Percentiles rank a stretch among this genome's conserved stretches.
Evolutionary conservation across 2,329 filamentous ascomycete species (phyloP).

Genomic region (Thielaviopsis ethacetica): DNA sequence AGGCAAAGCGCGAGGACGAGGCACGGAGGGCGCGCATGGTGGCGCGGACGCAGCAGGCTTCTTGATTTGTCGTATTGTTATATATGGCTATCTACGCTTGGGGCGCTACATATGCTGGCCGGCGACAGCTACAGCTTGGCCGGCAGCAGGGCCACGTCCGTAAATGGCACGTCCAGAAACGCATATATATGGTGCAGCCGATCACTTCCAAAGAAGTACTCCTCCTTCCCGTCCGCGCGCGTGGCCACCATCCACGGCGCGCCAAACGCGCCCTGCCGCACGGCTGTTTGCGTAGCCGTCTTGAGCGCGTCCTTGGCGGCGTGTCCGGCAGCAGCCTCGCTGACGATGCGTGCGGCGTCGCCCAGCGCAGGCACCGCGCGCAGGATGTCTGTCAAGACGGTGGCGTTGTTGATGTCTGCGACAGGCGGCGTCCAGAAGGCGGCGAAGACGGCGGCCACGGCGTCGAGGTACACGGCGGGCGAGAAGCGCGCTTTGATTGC

Average conservation of each 20-base stretch:
- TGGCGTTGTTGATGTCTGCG: slow-evolving; percentile 39
- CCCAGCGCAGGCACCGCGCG: slow-evolving; percentile 20
- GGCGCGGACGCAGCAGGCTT: slow-evolving; percentile 13
- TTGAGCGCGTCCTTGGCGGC: slow-evolving; percentile 31
- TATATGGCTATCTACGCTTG: neutral
- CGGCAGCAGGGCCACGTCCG: slow-evolving; percentile 28
- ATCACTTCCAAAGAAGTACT: slow-evolving; percentile 67
- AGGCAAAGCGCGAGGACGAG: slow-evolving; percentile 45
- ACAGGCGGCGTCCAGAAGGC: slow-evolving; percentile 46
- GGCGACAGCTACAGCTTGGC: neutral
- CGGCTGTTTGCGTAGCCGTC: slow-evolving; percentile 40
- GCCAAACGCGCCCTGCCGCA: slow-evolving; percentile 56
- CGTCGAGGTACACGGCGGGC: slow-evolving; percentile 29
- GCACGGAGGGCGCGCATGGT: slow-evolving; percentile 36
- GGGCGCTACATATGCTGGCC: too few relatives aligned
- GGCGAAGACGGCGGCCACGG: slow-evolving; percentile 39
- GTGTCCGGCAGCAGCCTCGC: slow-evolving; percentile 32
- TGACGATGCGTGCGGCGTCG: slow-evolving; percentile 35
- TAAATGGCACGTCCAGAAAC: slow-evolving; percentile 44
- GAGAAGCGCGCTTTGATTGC: slow-evolving; percentile 46
- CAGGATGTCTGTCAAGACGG: slow-evolving; percentile 26
- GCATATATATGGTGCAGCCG: slow-evolving; percentile 54
- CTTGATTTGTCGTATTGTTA: neutral
- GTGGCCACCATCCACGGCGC: slow-evolving; percentile 60
- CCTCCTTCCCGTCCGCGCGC: slow-evolving; percentile 35